phyloP scores from a whole-genome alignment of 148 eudicot genomes.

The Chenopodium quinoa region DNA sequence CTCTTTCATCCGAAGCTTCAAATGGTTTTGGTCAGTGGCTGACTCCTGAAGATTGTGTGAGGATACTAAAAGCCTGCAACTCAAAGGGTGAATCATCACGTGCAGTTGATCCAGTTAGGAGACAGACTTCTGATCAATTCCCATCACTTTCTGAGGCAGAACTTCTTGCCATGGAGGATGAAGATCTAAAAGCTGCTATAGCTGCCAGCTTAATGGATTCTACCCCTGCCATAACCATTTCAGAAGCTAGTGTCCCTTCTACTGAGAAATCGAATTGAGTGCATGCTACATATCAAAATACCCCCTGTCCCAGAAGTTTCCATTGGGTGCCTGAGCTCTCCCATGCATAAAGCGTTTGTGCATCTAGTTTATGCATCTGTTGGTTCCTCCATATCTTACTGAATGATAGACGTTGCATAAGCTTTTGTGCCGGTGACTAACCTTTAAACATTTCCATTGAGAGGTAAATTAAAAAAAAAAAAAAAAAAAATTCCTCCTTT shows the following conservation, averaged over 20 bases:
- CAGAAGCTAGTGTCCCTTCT: constrained; percentile 19
- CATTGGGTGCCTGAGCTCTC: neutral
- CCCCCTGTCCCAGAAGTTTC: neutral
- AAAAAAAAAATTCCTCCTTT: neutral
- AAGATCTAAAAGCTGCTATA: constrained; percentile 87
- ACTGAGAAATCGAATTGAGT: constrained; percentile 19
- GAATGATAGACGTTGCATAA: constrained; percentile 3
- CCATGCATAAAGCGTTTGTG: neutral
- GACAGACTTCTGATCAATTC: constrained; percentile 33
- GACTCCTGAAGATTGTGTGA: constrained; percentile 76
- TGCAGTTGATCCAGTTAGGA: constrained; percentile 14
- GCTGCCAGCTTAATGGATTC: constrained; percentile 94
- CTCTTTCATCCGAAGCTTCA: constrained; percentile 65
- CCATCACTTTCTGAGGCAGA: constrained; percentile 36
- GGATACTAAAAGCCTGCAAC: constrained; percentile 69
- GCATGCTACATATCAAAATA: neutral
- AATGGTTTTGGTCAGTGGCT: constrained; percentile 92
- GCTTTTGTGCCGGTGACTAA: neutral
- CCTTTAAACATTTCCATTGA: neutral
- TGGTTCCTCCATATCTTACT: neutral
- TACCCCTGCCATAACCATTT: constrained; percentile 17
- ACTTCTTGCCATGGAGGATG: constrained; percentile 66
- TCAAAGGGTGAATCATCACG: constrained; percentile 35
- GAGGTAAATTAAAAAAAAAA: too few relatives aligned
- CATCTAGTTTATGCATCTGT: neutral